These are phyloP conservation scores for Trichoderma breve DNA, from an alignment of 2,329 filamentous ascomycete genomes.

Conservation along the genomic window DNA sequence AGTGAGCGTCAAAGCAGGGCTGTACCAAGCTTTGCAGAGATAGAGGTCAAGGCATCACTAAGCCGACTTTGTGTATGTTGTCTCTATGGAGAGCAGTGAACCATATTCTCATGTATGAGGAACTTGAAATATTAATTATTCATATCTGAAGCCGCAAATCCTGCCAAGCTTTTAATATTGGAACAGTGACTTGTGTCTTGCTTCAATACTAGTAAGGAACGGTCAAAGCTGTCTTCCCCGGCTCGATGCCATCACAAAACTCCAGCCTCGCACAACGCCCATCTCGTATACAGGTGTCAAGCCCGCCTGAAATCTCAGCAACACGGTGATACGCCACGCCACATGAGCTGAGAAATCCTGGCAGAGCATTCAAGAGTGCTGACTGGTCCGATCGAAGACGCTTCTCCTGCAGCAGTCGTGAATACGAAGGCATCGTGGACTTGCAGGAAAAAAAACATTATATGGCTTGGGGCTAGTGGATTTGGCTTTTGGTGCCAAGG, in stretches of 20 bases:
- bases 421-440: slow-evolving; percentile 4
- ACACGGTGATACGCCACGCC: neutral
- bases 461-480: slow-evolving; percentile 6
- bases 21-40: neutral
- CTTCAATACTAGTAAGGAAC: neutral
- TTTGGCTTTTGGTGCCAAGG: slow-evolving; percentile 3
- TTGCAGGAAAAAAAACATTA: neutral
- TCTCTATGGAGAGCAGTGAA: neutral
- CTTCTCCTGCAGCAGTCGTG: neutral
- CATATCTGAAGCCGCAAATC: neutral
- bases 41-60: neutral
- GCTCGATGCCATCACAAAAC: neutral
- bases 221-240: neutral
- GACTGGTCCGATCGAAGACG: neutral
- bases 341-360: neutral
- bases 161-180: neutral
- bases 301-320: neutral
- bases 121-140: neutral
- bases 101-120: too few species aligned
- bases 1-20: neutral
- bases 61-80: neutral
- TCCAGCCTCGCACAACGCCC: neutral
- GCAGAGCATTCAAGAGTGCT: neutral
- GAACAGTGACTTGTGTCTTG: neutral
- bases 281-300: neutral